Evolutionary conservation across 352 stramenopile genomes (phyloP).

Genomic region (Phytophthora fragariae): DNA sequence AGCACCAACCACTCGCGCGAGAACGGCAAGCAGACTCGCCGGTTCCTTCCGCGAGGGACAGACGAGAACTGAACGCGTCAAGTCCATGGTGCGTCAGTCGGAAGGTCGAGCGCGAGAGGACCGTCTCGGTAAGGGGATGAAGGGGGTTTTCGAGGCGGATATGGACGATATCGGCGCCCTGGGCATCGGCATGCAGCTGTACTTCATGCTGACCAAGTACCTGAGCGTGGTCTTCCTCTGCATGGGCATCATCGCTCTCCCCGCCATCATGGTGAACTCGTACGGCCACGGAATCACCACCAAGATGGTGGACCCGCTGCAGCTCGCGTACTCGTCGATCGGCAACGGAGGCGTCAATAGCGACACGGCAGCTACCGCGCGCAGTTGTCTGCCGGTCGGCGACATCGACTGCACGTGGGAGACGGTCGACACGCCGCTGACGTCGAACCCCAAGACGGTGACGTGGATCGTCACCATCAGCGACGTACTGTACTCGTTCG

Average conservation of each 20-base stretch:
- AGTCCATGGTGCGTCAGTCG: slow-evolving; percentile 34
- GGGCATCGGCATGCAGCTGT: slow-evolving; percentile 65
- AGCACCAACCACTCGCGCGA: not conserved
- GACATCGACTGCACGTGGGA: slow-evolving; percentile 54
- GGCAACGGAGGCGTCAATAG: slow-evolving; percentile 56
- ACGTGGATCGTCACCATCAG: slow-evolving; percentile 58
- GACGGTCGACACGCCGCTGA: slow-evolving; percentile 55
- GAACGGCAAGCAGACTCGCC: slow-evolving; percentile 6
- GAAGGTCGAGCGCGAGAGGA: slow-evolving; percentile 32
- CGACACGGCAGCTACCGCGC: slow-evolving; percentile 27
- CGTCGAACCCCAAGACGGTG: slow-evolving; percentile 43
- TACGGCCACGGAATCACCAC: slow-evolving; percentile 55
- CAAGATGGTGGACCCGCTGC: slow-evolving; percentile 50
- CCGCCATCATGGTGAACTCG: slow-evolving; percentile 50
- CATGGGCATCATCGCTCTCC: slow-evolving; percentile 56
- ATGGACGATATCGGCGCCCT: slow-evolving; percentile 59
- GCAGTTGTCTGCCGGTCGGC: slow-evolving; percentile 44
- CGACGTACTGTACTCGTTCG: slow-evolving; percentile 51
- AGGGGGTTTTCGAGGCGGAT: slow-evolving; percentile 39
- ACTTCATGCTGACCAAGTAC: slow-evolving; percentile 71
- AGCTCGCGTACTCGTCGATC: slow-evolving; percentile 52
- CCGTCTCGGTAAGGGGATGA: slow-evolving; percentile 47
- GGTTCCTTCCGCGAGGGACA: slow-evolving; percentile 18
- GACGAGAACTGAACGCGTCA: slow-evolving; percentile 24
- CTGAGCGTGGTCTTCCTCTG: slow-evolving; percentile 40